These are phyloP conservation scores for Apiospora koreana DNA, from an alignment of 2,329 filamentous ascomycete genomes.

Conservation along the genomic window DNA sequence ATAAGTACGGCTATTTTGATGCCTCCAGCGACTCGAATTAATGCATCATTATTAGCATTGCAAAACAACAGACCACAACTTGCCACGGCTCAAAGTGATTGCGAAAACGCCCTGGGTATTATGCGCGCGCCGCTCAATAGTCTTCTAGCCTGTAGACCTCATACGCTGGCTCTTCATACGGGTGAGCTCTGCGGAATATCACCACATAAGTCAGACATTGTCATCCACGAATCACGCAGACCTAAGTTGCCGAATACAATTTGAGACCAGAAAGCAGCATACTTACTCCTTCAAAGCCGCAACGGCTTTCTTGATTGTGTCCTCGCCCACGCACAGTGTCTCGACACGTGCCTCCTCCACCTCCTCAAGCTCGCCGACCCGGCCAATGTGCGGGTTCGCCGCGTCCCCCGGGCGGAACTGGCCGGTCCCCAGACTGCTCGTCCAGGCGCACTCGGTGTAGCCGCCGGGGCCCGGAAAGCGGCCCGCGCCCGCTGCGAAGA, in stretches of 20 bases:
- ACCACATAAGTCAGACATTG: background rate
- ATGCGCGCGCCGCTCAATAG: constrained; percentile 24
- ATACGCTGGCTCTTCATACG: constrained; percentile 54
- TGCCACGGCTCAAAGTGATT: background rate
- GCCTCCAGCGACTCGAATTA: background rate
- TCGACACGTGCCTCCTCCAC: constrained; percentile 65
- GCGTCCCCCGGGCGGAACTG: constrained; percentile 65
- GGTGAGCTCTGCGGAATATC: constrained; percentile 42
- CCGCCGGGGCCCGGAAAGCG: constrained; percentile 49
- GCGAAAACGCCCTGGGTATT: background rate
- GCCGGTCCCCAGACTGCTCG: constrained; percentile 51
- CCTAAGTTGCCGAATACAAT: background rate
- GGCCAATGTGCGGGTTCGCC: constrained; percentile 65
- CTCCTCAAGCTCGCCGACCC: constrained; percentile 56
- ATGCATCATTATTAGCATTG: background rate
- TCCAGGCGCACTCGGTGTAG: constrained; percentile 58
- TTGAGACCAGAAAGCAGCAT: background rate
- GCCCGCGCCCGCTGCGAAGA: constrained; percentile 61
- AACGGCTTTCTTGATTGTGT: constrained; percentile 57
- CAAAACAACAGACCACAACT: background rate
- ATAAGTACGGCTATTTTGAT: too few relatives aligned
- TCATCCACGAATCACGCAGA: background rate
- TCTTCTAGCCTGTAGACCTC: constrained; percentile 50
- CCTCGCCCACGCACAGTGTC: constrained; percentile 60
- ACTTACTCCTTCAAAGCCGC: constrained; percentile 65